Evolutionary conservation across 2,329 filamentous ascomycete species (phyloP).

Genomic region (Clonostachys byssicola): DNA sequence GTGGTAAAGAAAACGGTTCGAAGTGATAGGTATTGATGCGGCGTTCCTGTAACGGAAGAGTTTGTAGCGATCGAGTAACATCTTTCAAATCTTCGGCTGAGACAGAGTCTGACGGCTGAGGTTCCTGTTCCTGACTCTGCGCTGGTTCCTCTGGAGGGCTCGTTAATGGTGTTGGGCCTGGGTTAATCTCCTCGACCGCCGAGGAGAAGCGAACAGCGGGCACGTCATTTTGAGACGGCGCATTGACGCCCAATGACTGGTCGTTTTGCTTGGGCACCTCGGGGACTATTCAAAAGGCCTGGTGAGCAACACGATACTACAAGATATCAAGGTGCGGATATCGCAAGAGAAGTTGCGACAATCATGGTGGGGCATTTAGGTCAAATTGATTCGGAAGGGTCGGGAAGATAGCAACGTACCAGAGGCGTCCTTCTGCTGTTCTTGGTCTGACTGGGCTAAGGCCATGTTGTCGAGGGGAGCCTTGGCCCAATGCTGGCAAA

Average conservation of each 20-base stretch:
- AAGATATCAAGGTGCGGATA: too few species aligned
- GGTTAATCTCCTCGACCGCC: slow-evolving; percentile 62
- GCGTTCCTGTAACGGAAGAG: slow-evolving; percentile 72
- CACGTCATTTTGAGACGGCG: slow-evolving; percentile 5
- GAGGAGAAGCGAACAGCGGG: slow-evolving; percentile 69
- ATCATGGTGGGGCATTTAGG: neutral
- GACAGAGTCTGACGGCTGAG: slow-evolving; percentile 29
- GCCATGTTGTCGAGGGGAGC: too few species aligned
- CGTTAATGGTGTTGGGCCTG: slow-evolving; percentile 11
- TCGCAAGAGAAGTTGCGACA: neutral
- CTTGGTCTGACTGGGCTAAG: neutral
- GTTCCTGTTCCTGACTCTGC: slow-evolving; percentile 11
- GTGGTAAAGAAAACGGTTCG: slow-evolving; percentile 84
- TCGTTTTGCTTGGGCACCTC: too few species aligned
- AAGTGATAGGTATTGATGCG: slow-evolving; percentile 85
- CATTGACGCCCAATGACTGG: too few species aligned
- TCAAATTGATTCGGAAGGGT: neutral
- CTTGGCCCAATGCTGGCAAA: too few species aligned
- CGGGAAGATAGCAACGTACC: neutral
- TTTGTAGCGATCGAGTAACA: slow-evolving; percentile 69
- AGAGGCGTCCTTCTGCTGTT: neutral
- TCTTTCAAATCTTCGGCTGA: slow-evolving; percentile 64
- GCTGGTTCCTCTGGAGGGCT: slow-evolving; percentile 1
- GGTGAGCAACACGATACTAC: too few species aligned
- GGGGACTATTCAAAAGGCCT: too few species aligned